Evolutionary conservation across 148 eudicot genomes (phyloP).

Genomic region (Polygonum maritimum): DNA sequence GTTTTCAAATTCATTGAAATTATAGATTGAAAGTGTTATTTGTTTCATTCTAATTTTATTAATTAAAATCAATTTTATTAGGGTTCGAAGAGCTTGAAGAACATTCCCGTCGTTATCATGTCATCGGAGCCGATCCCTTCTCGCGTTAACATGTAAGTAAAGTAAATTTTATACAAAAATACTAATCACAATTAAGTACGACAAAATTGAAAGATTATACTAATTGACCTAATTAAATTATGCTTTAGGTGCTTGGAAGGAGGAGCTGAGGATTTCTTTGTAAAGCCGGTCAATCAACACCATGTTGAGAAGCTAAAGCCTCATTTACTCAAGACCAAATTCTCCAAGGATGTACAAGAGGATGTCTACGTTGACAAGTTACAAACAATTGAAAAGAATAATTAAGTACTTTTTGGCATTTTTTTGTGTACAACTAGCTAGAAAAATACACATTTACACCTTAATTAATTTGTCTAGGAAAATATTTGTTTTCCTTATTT

Average conservation of each 20-base stretch:
- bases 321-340: not conserved
- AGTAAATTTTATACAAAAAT: not conserved
- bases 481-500: too few relatives aligned
- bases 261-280: constrained; percentile 7
- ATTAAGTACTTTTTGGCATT: too few relatives aligned
- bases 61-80: not conserved
- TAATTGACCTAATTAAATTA: too few relatives aligned
- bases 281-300: not conserved
- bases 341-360: not conserved
- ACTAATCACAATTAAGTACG: too few relatives aligned
- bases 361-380: not conserved
- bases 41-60: not conserved
- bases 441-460: too few relatives aligned
- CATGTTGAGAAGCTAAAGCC: constrained; percentile 4
- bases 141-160: constrained; percentile 3
- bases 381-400: too few relatives aligned
- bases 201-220: too few relatives aligned
- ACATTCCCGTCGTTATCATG: constrained; percentile 11
- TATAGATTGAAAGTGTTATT: not conserved
- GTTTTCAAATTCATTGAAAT: too few relatives aligned
- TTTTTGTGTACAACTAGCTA: too few relatives aligned
- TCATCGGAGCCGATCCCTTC: constrained; percentile 13
- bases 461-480: too few relatives aligned
- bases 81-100: constrained; percentile 11
- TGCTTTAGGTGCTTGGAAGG: not conserved